Evolutionary conservation across 106 monocot genomes (phyloP), one percentile per base, ranked within the genome.

Genomic region (Chionographis japonica): DNA sequence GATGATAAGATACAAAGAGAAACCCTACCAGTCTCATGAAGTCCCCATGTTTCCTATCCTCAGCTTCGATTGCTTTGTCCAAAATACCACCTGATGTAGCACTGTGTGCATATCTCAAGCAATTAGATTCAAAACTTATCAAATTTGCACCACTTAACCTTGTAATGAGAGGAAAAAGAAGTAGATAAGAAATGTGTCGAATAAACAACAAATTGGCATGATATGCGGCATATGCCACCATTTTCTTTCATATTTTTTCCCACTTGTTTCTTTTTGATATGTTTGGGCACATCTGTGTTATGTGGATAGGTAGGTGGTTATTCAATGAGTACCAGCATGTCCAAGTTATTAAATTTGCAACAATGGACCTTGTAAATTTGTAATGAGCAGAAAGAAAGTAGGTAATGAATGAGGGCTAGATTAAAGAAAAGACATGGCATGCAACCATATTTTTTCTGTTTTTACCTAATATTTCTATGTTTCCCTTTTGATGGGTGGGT

Each of bases 1-100:
- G 4, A 17, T 63, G 57, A 12, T 50, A 52, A 53, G 65, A 42
- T 0, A 18, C 62, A 65, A 36, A 57, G 8, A 16, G 52, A 62
- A 46, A 27, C 15, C 8, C 62, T 74, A 87, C 80, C 80, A 87
- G 80, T 63, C 85, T 84, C 87, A 97, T 74, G 71, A 97, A 89
- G 65, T 97, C 97, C 10, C 88, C 86, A 81, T 97, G 92, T 64
- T 92, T 97, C 53, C 76, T 76, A 61, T 89, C 78, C 74, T 97
- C 97, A 19, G 92, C 92, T 72, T 92, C 85, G 71, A 97, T 89
- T 68, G 97, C 97, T 78, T 72, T 87, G 61, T 97, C 97, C 49
- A 97, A 65, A 75, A 97, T 89, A 8, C 97, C 92, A 74, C 89
- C 89, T 27, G 92, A 66, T 69, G 87, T 92, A 19, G 89, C 82